Evolutionary conservation across 495 filamentous ascomycete species (phyloP), one percentile per base, ranked within the genome.

Genomic region (Penicillium atrosanguineum): DNA sequence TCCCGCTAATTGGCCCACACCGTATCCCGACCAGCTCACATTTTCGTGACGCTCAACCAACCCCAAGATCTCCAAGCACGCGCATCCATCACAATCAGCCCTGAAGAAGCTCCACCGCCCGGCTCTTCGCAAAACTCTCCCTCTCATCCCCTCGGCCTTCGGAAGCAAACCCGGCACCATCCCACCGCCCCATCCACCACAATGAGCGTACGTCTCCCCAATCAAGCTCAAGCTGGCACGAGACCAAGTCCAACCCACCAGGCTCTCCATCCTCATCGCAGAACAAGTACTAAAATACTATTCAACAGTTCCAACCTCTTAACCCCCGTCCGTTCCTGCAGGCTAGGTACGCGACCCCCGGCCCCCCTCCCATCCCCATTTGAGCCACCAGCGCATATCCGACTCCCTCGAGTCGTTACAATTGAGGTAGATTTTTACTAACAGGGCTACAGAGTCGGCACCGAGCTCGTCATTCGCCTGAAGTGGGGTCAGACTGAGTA

Each of bases 401-500:
- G 25, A 34, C 15, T 36, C 36, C 21, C 23, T 43, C 16, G 3
- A 40, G 16, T 40, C 5, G 8, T 9, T 20, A 19, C n/a, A 19
- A 20, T 40, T 40, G n/a, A 7, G n/a, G 7, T n/a, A 3, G 34
- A 20, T 40, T 7, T 1, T 25, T 12, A 41, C 47, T 49, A 23
- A 49, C 37, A 28, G 9, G 12, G 31, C 31, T 56, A 59, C 64
- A 92, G 88, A 50, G 87, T 98, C 78, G 88, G 95, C 77, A 84
- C 91, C 69, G 84, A 91, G 67, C 82, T 98, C 65, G 78, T 93
- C 49, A 86, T 98, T 40, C 89, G 91, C 60, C 83, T 98, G 26
- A 98, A 98, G 80, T 98, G 94, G 94, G 91, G 90, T 60, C 85
- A 96, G 67, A 94, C 90, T 29, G 95, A 97, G 74, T 98, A 97